Base-by-base conservation (phyloP, 768 basidiomycete genomes). In the Macrolepiota albuminosa region DNA sequence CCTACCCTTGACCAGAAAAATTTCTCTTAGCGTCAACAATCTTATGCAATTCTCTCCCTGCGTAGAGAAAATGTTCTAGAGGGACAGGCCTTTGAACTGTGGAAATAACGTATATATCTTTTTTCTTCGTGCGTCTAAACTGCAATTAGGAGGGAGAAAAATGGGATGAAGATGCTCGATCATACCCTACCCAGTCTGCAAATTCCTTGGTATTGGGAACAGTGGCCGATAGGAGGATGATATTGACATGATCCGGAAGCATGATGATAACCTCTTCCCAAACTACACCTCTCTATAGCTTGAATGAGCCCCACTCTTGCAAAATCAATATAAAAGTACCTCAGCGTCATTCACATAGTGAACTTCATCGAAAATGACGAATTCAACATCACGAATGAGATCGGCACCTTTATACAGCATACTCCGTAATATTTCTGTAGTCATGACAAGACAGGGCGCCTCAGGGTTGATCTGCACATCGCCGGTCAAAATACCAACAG, bases 181-280 rank as follows among this genome's bases (percentile, higher is more conserved):
- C 88, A 69, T 70, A 98, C 96, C 97, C 97, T 60, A 98, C 96
- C 97, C 97, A 99, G 65, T 95, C 95, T 4, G 97, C 97, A 69
- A 99, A 99, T 69, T 98, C 97, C 69, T 89, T 93, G 13, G 95
- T 93, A 68, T 99, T 99, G 8, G 97, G 95, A 0, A 99, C 96
- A 2, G 97, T 99, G 9, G 97, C 97, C 3, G 95, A 98, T 16
- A 99, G 78, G 46, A 99, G 78, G 57, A 99, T 98, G 68, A 99
- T 98, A 72, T 91, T 96, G 71, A 98, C 91, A 73, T 99, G 96
- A 64, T 98, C 97, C 0, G 97, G 97, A 13, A 99, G 80, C 95
- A 99, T 98, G 71, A 99, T 99, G 65, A 99, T 99, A 31, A 99
- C 96, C 75, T 99, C 96, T 74, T 99, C 96, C 97, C 97, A 99